Base-by-base conservation (phyloP, 345 rosid species). In the Laguncularia racemosa region DNA sequence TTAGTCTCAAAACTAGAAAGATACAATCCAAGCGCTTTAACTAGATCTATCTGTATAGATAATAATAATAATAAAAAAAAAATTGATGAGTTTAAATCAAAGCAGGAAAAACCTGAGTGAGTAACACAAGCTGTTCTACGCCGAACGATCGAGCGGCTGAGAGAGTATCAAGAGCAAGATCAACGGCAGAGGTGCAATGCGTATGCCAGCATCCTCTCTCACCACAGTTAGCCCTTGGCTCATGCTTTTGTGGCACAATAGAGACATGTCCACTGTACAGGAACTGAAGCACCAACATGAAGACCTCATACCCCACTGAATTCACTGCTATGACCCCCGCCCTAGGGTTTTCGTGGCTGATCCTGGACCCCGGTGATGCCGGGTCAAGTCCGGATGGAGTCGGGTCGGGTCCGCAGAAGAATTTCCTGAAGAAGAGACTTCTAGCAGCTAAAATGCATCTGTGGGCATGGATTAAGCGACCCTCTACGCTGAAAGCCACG, bases 161-260 rank as follows among this genome's bases (percentile, higher is more conserved):
- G 23, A 95, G 93, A 20, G 99, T 90, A 55, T 90, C 99, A 8
- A 95, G 95, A 46, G 97, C 97, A 55, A 95, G 99, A 84, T 95
- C 97, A 52, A 95, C 91, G 74, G 97, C 99, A 2, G 99, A 84
- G 82, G 97, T 70, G 81, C 99, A 95, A 80, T 95, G 95, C 20
- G 97, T 85, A 65, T 95, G 99, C 99, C 99, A 95, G 65, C 99
- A 95, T 0, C 91, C 96, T 72, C 99, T 75, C 59, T 84, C 97
- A 2, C 95, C 86, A 72, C 97, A 95, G 76, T 90, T 88, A 46
- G 92, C 95, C 80, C 96, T 77, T 0, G 92, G 89, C 71, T 95
- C 97, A 46, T 95, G 97, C 74, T 95, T 95, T 57, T 82, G 99
- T 7, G 99, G 99, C 50, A 84, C 87, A 67, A 90, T 82, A n/a